Base-by-base conservation (phyloP, 345 rosid genomes). In the Brassica cretica region DNA sequence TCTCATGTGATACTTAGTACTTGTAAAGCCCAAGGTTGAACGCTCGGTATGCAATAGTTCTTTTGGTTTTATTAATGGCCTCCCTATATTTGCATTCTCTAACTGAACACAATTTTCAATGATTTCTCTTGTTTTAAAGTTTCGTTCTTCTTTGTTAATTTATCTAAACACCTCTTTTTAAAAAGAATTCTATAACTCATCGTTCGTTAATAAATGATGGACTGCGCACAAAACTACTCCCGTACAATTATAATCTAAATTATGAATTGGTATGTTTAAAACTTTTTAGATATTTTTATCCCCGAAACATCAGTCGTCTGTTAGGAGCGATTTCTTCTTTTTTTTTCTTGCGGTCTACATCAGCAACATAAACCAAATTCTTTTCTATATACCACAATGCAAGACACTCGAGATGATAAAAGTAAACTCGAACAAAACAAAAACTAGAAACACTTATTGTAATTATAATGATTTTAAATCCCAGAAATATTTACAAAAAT, bases 321-420 rank as follows among this genome's bases (percentile, higher is more conserved):
- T 44, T 44, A 44, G 12, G 12, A 4, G n/a, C 51, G n/a, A 11
- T n/a, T 10, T 44, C 10, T 39, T 44, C 12, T 44, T 44, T 44
- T 44, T 12, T 4, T 44, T 44, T 44, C 24, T 21, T 44, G 51
- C 51, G 5, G 51, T 44, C 51, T 44, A 44, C 51, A 44, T 11
- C 51, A 44, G 51, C 51, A 44, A 44, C 51, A 12, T 44, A 44
- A 44, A 44, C 15, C 51, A 44, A 44, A 44, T 44, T 44, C 5
- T 44, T 44, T 44, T 44, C 5, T 44, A 44, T 76, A 35, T 66
- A 32, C 63, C 24, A 62, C 66, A 71, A 59, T 8, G 67, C 44
- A 70, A 24, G 59, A 51, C 64, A 71, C 37, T 53, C 66, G 58
- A 60, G 29, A 59, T 70, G 56, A 24, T 58, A 21, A 65, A 51